These are phyloP conservation scores for Epichloe bromicola DNA, from an alignment of 2,329 filamentous ascomycete genomes.

Conservation along the genomic window DNA sequence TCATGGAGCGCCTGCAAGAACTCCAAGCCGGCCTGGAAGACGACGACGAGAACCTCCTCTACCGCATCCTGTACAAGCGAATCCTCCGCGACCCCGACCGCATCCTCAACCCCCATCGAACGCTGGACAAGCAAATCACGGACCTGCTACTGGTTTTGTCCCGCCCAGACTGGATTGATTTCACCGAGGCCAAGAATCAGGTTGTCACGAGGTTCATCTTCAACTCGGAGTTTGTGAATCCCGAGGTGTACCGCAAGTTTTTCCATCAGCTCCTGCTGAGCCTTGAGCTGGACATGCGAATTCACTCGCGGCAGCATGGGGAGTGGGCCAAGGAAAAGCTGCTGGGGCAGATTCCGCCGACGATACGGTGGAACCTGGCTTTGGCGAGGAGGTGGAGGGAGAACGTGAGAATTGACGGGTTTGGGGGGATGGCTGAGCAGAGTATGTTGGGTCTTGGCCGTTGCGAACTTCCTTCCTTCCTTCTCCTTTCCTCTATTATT, in stretches of 20 bases:
- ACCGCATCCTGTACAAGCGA: conserved; percentile 51
- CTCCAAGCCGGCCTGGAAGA: conserved; percentile 44
- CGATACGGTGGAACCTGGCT: conserved; percentile 59
- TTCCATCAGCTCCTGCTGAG: conserved; percentile 67
- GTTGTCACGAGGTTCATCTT: conserved; percentile 63
- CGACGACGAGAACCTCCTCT: conserved; percentile 44
- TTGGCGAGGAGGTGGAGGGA: conserved; percentile 62
- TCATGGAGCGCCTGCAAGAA: conserved; percentile 46
- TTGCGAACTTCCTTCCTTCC: not conserved
- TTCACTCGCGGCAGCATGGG: conserved; percentile 48
- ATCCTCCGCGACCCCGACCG: conserved; percentile 57
- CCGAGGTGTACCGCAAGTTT: conserved; percentile 49
- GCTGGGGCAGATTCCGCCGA: conserved; percentile 51
- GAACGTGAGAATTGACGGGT: conserved; percentile 52
- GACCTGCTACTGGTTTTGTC: conserved; percentile 59
- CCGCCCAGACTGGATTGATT: conserved; percentile 60
- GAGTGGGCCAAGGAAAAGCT: conserved; percentile 53
- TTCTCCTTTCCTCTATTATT: not conserved
- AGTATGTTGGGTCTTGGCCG: conserved; percentile 21
- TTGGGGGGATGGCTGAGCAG: conserved; percentile 38
- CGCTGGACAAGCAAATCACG: conserved; percentile 57
- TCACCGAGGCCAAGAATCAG: conserved; percentile 56
- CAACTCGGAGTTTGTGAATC: conserved; percentile 41
- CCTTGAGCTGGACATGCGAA: conserved; percentile 57
- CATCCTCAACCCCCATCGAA: conserved; percentile 44